Evolutionary conservation across 192 early-diverging fungal genomes (phyloP), one percentile per base, ranked within the genome.

Genomic region (Phlyctochytrium planicorne): DNA sequence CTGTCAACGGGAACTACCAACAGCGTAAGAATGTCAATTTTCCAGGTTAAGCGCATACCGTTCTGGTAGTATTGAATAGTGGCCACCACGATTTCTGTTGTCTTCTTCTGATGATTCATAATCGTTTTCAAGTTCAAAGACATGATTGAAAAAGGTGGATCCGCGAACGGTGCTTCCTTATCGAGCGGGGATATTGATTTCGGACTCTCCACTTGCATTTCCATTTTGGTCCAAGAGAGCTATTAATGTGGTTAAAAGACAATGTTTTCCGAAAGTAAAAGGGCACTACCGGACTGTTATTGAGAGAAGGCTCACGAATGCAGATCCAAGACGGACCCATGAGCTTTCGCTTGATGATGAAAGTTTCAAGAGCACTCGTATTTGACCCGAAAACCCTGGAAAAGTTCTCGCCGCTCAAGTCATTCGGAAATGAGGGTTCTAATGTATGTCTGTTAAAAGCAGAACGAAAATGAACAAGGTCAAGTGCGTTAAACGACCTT

Each of bases 251-350:
- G n/a, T 3, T 31, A 34, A 62, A 6, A 78, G 25, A 29, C 17
- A 79, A 12, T 59, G n/a, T 12, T 29, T 27, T 61, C 55, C 12
- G 30, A 74, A 55, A n/a, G 34, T 0, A 30, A n/a, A n/a, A n/a
- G n/a, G n/a, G n/a, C n/a, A n/a, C n/a, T n/a, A n/a, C n/a, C n/a
- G n/a, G n/a, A n/a, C n/a, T n/a, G n/a, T n/a, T n/a, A n/a, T n/a
- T n/a, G n/a, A n/a, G n/a, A n/a, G n/a, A n/a, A n/a, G n/a, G n/a
- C n/a, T n/a, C n/a, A n/a, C n/a, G n/a, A n/a, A n/a, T n/a, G n/a
- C n/a, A n/a, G 0, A 99, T 77, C 98, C 98, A 99, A 63, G 89
- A 91, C 3, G 98, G 98, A 0, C 98, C 98, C 93, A 94, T 98
- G 30, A 99, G 76, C 62, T 93, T 88, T 25, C 95, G 84, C 75